Conservation (phyloP, 108 stramenopile genomes). For the Nitzschia inconspicua region DNA sequence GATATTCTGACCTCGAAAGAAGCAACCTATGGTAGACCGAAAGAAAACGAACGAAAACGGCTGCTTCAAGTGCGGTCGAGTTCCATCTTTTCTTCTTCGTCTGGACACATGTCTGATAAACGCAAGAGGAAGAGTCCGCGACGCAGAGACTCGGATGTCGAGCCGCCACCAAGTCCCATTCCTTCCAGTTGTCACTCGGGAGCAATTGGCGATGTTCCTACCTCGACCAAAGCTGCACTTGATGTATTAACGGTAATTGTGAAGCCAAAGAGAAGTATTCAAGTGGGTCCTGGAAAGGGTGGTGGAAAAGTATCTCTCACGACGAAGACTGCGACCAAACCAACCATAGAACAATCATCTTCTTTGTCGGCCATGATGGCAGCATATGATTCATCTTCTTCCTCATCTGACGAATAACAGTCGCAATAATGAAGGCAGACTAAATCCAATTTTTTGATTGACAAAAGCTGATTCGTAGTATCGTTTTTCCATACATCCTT, state of each 20-base stretch:
- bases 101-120: neutral
- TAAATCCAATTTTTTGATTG: too few species aligned
- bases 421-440: too few species aligned
- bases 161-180: too few species aligned
- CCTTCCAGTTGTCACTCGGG: too few species aligned
- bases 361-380: slow-evolving; percentile 13
- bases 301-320: neutral
- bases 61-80: slow-evolving; percentile 19
- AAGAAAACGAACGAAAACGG: neutral
- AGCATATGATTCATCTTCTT: slow-evolving; percentile 11
- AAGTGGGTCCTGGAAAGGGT: neutral
- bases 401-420: too few species aligned
- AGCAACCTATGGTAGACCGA: slow-evolving; percentile 17
- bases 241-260: neutral
- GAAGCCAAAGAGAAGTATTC: neutral
- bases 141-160: too few species aligned
- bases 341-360: neutral
- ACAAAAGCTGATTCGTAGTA: too few species aligned
- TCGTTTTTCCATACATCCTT: too few species aligned
- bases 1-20: slow-evolving; percentile 21
- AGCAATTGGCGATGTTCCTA: neutral
- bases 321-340: neutral
- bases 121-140: neutral
- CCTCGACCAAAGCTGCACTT: neutral
- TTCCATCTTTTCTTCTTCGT: slow-evolving; percentile 31